Percentiles rank a stretch among this genome's conserved stretches.
Conservation (phyloP, 2,329 filamentous ascomycete species). For the Exophiala sp. region DNA sequence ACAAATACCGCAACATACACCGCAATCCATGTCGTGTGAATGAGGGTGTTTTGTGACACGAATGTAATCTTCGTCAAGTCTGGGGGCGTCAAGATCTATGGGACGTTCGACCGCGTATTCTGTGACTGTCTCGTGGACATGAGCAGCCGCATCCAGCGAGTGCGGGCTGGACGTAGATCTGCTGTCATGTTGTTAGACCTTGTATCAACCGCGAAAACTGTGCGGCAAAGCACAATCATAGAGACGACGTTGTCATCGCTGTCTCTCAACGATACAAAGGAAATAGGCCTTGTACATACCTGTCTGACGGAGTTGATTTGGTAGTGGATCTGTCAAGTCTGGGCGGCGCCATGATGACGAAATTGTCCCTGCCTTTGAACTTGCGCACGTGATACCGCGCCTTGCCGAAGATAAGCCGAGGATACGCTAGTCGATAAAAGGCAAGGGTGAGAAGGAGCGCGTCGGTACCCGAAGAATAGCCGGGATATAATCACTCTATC, state of each 20-base stretch:
- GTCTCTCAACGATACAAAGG: background rate
- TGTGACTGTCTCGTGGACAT: slow-evolving; percentile 13
- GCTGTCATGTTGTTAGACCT: slow-evolving; percentile 21
- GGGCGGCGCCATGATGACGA: slow-evolving; percentile 16
- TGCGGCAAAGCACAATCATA: slow-evolving; percentile 14
- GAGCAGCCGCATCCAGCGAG: slow-evolving; percentile 26
- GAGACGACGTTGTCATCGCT: slow-evolving; percentile 12
- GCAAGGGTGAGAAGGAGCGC: slow-evolving; percentile 1
- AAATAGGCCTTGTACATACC: slow-evolving; percentile 9
- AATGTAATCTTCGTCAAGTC: slow-evolving; percentile 50
- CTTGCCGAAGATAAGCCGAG: background rate
- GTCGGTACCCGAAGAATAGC: slow-evolving; percentile 5
- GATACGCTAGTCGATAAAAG: slow-evolving; percentile 4
- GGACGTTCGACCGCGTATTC: slow-evolving; percentile 16
- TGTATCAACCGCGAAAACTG: background rate
- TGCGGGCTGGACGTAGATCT: slow-evolving; percentile 12
- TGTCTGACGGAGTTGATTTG: background rate
- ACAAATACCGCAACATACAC: slow-evolving; percentile 16
- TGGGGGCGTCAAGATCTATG: slow-evolving; percentile 12
- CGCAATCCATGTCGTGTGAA: slow-evolving; percentile 16
- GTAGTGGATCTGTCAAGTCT: background rate
- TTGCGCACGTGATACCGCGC: slow-evolving; percentile 8
- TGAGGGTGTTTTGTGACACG: slow-evolving; percentile 32
- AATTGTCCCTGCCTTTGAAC: background rate
- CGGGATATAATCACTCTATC: background rate